Conservation (phyloP, 192 early-diverging fungal genomes). For the Coemansia sp. region DNA sequence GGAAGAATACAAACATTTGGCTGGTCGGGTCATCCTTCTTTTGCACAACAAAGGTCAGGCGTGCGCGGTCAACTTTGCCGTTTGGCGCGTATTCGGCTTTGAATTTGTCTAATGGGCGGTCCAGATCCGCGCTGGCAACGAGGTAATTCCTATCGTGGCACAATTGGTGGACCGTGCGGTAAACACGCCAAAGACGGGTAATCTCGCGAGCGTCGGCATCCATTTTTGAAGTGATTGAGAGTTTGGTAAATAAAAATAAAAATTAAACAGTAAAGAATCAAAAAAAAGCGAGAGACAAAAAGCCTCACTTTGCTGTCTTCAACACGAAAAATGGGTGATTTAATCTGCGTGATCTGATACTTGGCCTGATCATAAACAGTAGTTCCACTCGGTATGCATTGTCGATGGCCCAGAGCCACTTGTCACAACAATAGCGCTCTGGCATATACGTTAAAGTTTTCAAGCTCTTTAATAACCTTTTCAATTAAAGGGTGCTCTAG, state of each 20-base stretch:
- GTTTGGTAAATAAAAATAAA: slow-evolving; percentile 1
- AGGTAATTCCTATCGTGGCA: slow-evolving; percentile 88
- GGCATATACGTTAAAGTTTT: too few relatives aligned
- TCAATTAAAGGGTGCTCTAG: too few relatives aligned
- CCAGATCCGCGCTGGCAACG: slow-evolving; percentile 77
- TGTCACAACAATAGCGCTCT: too few relatives aligned
- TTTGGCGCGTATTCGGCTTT: slow-evolving; percentile 64
- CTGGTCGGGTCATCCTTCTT: slow-evolving; percentile 79
- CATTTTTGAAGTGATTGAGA: slow-evolving; percentile 15
- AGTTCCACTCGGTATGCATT: too few relatives aligned
- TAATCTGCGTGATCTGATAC: not conserved
- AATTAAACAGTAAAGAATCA: not conserved
- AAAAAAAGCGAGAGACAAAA: not conserved
- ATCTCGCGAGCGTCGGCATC: slow-evolving; percentile 61
- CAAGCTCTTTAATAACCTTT: too few relatives aligned
- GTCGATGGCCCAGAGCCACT: too few relatives aligned
- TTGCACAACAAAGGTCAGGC: slow-evolving; percentile 84
- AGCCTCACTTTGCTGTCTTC: not conserved
- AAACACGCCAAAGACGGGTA: slow-evolving; percentile 80
- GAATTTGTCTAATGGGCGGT: slow-evolving; percentile 84
- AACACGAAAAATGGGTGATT: not conserved
- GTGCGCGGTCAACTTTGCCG: slow-evolving; percentile 77
- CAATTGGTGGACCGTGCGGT: slow-evolving; percentile 89
- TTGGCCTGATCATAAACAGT: not conserved
- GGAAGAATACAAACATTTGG: slow-evolving; percentile 91